Base-by-base conservation (phyloP, 805 yeast species). In the Saccharomycopsis sp. region DNA sequence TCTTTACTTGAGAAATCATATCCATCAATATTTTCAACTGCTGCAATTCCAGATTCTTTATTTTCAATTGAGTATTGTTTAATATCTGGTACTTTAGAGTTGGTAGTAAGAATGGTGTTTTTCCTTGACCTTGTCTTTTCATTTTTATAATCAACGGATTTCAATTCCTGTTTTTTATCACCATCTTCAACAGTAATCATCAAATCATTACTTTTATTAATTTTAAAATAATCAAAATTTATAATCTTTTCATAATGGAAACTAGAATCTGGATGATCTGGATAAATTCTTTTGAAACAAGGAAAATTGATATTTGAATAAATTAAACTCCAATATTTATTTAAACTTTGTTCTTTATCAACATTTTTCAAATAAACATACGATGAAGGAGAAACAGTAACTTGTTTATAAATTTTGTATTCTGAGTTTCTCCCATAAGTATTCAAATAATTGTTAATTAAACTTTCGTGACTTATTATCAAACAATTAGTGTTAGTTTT, bases 371-470 rank as follows among this genome's bases (percentile, higher is more conserved):
- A 30, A 21, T 31, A 35, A 3, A 42, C 27, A 36, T 39, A 42
- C 15, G 46, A 42, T 5, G 40, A 29, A 6, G 46, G 43, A 12
- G 39, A 26, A n/a, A 42, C 36, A 6, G 34, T 36, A 23, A 39
- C 39, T 17, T 25, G 31, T 15, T 40, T 35, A 21, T 42, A 39
- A 12, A 23, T 17, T 18, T 20, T 9, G 13, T 18, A 18, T 34
- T 36, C 10, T n/a, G 14, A 21, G 28, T 37, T 42, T 15, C 21
- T 34, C n/a, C n/a, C n/a, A 26, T 31, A 36, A 21, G 29, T 37
- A 21, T 40, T 40, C 38, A 44, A 29, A 31, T 40, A 44, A 28
- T 44, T 44, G 12, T 41, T 40, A 19, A 44, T 37, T 13, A 44
- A 15, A 4, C 30, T 26, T 13, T 40, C 47, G 34, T 44, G 44